Evolutionary conservation across 768 basidiomycete species (phyloP).

Genomic region (Rhizopogon salebrosus): DNA sequence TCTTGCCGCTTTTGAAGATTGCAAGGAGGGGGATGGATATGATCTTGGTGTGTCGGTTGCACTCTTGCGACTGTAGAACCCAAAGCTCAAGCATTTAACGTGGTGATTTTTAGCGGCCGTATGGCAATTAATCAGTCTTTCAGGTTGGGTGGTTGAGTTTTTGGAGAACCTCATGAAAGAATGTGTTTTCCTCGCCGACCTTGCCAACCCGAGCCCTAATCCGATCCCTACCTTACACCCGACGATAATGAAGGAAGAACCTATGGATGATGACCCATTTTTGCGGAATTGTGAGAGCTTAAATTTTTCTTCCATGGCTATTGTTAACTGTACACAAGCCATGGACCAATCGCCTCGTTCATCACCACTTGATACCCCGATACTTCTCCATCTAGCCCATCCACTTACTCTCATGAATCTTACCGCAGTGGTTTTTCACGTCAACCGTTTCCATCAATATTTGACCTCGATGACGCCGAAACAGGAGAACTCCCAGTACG

Average conservation of each 20-base stretch:
- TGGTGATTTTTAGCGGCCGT: constrained; percentile 45
- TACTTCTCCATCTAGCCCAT: constrained; percentile 57
- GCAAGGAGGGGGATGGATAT: constrained; percentile 53
- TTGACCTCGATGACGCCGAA: constrained; percentile 49
- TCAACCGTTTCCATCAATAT: constrained; percentile 53
- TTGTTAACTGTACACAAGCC: constrained; percentile 38
- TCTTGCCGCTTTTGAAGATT: constrained; percentile 62
- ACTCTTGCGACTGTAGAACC: background rate
- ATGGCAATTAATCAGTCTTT: constrained; percentile 67
- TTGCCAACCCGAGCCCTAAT: constrained; percentile 7
- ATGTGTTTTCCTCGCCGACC: constrained; percentile 33
- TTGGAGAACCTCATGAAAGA: constrained; percentile 58
- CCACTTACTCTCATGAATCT: constrained; percentile 55
- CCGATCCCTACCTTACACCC: background rate
- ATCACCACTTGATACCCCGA: constrained; percentile 29
- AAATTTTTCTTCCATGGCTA: constrained; percentile 31
- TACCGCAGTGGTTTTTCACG: constrained; percentile 43
- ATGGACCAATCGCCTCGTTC: constrained; percentile 7
- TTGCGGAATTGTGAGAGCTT: constrained; percentile 18
- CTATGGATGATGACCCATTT: constrained; percentile 23
- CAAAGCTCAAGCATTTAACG: constrained; percentile 2
- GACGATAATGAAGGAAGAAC: constrained; percentile 21
- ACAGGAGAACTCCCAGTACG: constrained; percentile 59
- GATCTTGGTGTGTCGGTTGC: constrained; percentile 47
- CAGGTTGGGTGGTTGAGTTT: constrained; percentile 57